Evolutionary conservation across 2,329 filamentous ascomycete genomes (phyloP), one percentile per base, ranked within the genome.

Genomic region (Parasarocladium wereldwijsianum): DNA sequence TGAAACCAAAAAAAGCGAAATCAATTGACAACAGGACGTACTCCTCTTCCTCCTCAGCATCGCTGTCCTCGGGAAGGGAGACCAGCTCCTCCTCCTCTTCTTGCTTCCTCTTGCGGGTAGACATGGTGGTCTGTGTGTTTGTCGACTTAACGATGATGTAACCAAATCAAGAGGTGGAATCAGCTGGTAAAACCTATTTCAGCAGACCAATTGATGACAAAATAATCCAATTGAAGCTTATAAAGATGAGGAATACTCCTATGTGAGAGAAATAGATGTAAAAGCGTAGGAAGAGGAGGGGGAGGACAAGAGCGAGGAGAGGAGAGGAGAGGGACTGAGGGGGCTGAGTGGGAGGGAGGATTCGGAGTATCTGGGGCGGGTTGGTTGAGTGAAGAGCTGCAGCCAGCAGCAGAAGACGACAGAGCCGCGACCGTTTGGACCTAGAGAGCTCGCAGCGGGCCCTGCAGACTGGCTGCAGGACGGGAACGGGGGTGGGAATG

Each of bases 51-150:
- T 66, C 62, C 43, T 63, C 60, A 24, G 56, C 60, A 35, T 64
- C 60, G 27, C 58, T 57, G 27, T 57, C 62, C 36, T 64, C 63
- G 32, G 64, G 63, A 32, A 68, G 60, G 36, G 63, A 64, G 36
- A 68, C 58, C 19, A 68, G 61, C 51, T 66, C 62, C 45, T 64
- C 59, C 39, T 64, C 61, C 15, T 79, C 76, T 29, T 78, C 60
- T 42, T 62, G 58, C 56, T 63, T 64, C 55, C 62, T 62, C 61
- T 67, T 67, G 44, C 63, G 62, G 43, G 55, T 49, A 34, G 60
- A 57, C 59, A 65, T 65, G 37, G 34, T 51, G 34, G 19, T 13
- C 30, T 14, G 25, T 19, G 24, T 30, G 25, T 28, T 36, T 34
- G 32, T 32, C 34, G 33, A 28, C 32, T 27, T 30, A 23, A 18